Base-by-base conservation (phyloP, 2,329 filamentous ascomycete species). In the Pseudocercospora macadamiae region DNA sequence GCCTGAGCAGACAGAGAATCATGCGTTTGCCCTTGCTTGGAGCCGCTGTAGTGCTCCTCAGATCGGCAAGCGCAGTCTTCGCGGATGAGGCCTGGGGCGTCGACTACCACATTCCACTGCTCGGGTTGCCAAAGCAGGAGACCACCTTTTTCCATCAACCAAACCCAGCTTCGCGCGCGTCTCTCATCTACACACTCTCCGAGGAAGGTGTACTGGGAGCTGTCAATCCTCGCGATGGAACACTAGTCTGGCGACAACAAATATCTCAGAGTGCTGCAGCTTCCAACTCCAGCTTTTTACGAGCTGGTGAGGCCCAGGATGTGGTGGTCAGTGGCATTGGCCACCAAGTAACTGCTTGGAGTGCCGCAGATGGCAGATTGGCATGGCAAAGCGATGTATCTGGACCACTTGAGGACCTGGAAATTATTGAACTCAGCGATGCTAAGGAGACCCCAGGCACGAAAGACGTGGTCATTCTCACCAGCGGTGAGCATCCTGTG, bases 61-160 rank as follows among this genome's bases (percentile, higher is more conserved):
- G 80, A 68, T 70, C 80, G 71, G 79, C 84, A 52, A 73, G 77
- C 70, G 90, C 92, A 65, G 86, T 97, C 60, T 96, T 92, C 79
- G 82, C 85, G 67, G 95, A 99, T 73, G 93, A 99, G 76, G 92
- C 96, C 66, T 93, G 88, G 79, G 84, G 91, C 69, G 85, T 96
- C 74, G 95, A 99, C 77, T 97, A 92, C 79, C 93, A 97, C 77
- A 87, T 96, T 79, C 86, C 90, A 65, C 87, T 97, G 49, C 80
- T 99, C 70, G 95, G 95, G 70, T 78, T 90, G 34, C 92, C 95
- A 55, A 89, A 89, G 73, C 81, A 85, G 73, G 86, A 90, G 63
- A 90, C 91, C 61, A 97, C 93, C 67, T 96, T 97, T 83, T 97
- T 97, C 85, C 91, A 97, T 78, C 89, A 88, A 67, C 93, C 95